Evolutionary conservation across 2,329 filamentous ascomycete species (phyloP).

Genomic region (Ceratocystis variospora): DNA sequence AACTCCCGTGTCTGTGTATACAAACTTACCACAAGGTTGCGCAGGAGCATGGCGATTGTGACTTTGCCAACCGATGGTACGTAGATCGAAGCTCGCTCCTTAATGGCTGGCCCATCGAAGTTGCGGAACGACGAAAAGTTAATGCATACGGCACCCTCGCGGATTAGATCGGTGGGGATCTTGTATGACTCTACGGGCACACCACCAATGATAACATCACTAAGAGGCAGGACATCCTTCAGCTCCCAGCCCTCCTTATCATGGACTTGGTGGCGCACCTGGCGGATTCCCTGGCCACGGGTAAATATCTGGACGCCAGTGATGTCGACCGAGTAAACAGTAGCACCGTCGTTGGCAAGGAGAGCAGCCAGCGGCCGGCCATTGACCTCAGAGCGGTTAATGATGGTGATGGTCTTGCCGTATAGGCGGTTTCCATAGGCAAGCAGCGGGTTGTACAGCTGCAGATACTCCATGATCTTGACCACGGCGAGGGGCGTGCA

Average conservation of each 20-base stretch:
- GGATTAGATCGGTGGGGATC: conserved; percentile 67
- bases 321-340: conserved; percentile 88
- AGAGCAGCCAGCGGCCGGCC: conserved; percentile 83
- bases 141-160: conserved; percentile 92
- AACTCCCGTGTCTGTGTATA: not conserved
- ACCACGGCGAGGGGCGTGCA: conserved; percentile 93
- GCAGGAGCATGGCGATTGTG: conserved; percentile 78
- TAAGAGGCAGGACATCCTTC: conserved; percentile 69
- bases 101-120: conserved; percentile 71
- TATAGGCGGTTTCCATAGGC: conserved; percentile 86
- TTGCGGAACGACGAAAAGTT: conserved; percentile 97
- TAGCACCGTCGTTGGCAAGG: conserved; percentile 88
- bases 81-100: conserved; percentile 92
- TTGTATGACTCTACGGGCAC: conserved; percentile 83
- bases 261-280: conserved; percentile 71
- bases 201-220: conserved; percentile 88
- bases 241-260: conserved; percentile 70
- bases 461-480: conserved; percentile 90
- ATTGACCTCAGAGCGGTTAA: conserved; percentile 93
- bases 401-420: conserved; percentile 87
- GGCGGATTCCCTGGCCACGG: conserved; percentile 72
- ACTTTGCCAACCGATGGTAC: conserved; percentile 96
- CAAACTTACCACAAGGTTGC: conserved; percentile 68
- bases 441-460: conserved; percentile 92
- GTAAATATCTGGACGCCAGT: conserved; percentile 87